A percentile compares a stretch with the other conserved stretches of the same genome.
Evolutionary conservation across 1,139 yeast genomes (phyloP).

Genomic region (Hyphopichia fennica): DNA sequence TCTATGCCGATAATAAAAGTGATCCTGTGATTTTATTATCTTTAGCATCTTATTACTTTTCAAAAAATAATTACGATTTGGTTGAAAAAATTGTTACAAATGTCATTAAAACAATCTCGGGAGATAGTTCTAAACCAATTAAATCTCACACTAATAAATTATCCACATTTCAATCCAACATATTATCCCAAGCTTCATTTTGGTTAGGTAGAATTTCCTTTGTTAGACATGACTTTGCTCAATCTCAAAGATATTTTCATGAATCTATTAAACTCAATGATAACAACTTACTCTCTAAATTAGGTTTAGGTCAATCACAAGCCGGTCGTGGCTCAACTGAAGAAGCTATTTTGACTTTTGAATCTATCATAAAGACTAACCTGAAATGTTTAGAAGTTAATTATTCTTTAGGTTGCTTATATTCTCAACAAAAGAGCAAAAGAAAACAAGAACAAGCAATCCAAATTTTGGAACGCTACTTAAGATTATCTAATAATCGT

Average conservation of each 20-base stretch:
- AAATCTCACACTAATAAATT: constrained; percentile 20
- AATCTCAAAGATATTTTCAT: constrained; percentile 72
- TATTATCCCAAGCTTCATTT: constrained; percentile 75
- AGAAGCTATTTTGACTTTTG: constrained; percentile 86
- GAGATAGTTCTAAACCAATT: constrained; percentile 10
- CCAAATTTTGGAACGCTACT: constrained; percentile 68
- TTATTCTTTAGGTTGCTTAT: constrained; percentile 73
- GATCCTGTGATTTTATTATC: constrained; percentile 46
- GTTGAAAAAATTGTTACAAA: constrained; percentile 59
- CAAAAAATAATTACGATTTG: constrained; percentile 56
- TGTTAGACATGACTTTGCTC: constrained; percentile 55
- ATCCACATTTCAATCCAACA: constrained; percentile 30
- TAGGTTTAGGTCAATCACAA: constrained; percentile 88
- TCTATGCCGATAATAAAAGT: constrained; percentile 22
- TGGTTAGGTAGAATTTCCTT: constrained; percentile 86
- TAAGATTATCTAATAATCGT: constrained; percentile 56
- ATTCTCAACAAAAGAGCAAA: constrained; percentile 49
- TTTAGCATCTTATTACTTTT: constrained; percentile 55
- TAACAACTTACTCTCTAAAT: constrained; percentile 62
- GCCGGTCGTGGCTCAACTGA: constrained; percentile 70
- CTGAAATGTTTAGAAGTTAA: constrained; percentile 75
- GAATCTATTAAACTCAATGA: constrained; percentile 68
- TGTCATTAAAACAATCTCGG: constrained; percentile 39
- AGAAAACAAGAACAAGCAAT: constrained; percentile 54
- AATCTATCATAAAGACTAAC: constrained; percentile 64